These are phyloP conservation scores for Purshia tridentata DNA, from an alignment of 306 rosid genomes.

Conservation along the genomic window DNA sequence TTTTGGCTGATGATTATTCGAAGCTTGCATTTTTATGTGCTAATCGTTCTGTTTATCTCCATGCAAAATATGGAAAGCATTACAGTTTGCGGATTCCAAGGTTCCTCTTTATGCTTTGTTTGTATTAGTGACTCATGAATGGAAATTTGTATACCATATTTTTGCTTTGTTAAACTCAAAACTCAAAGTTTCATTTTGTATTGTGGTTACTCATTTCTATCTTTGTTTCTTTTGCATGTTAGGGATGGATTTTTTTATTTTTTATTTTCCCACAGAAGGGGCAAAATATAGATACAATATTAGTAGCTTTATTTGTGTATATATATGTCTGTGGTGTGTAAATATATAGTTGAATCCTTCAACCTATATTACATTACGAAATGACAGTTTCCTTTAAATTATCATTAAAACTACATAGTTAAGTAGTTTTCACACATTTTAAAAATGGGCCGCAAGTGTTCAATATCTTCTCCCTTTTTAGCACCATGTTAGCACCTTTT, in stretches of 20 bases:
- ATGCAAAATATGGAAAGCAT: slow-evolving; percentile 96
- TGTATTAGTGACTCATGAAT: neutral
- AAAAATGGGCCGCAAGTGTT: neutral
- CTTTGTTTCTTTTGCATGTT: too few relatives aligned
- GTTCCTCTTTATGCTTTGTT: slow-evolving; percentile 34
- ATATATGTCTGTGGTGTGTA: neutral
- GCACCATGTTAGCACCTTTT: neutral
- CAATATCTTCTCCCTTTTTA: neutral
- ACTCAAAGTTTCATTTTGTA: neutral
- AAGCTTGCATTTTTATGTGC: slow-evolving; percentile 93
- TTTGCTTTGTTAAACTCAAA: neutral
- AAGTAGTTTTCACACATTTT: neutral
- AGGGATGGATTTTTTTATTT: neutral
- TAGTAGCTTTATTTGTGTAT: neutral
- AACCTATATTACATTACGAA: neutral
- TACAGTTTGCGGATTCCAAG: slow-evolving; percentile 85
- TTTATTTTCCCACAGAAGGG: neutral
- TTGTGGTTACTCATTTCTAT: neutral
- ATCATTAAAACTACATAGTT: neutral
- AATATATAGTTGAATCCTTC: neutral
- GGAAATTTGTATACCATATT: too few relatives aligned
- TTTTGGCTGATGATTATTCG: slow-evolving; percentile 80
- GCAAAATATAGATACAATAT: neutral
- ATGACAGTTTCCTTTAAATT: neutral
- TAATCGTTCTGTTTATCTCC: slow-evolving; percentile 74